phyloP scores from a whole-genome alignment of 352 stramenopile genomes.

The Pythium angustatum region DNA sequence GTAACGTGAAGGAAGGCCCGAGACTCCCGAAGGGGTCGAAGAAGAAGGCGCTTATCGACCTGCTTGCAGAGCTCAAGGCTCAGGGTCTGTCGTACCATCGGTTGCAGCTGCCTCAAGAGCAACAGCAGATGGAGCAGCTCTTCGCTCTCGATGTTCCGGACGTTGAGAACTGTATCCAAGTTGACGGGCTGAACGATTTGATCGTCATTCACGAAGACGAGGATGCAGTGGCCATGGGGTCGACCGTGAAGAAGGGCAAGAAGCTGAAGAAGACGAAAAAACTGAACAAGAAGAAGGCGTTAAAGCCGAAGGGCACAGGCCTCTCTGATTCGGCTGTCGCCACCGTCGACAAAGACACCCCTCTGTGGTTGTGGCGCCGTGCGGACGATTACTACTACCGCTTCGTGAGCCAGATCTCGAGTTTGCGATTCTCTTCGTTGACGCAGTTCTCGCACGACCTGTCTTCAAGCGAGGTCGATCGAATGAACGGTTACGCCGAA shows the following conservation, averaged over 20 bases:
- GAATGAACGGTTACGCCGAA: constrained; percentile 89
- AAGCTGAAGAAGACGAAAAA: constrained; percentile 42
- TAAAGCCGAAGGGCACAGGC: constrained; percentile 1
- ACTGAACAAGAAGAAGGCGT: constrained; percentile 14
- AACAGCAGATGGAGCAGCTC: constrained; percentile 79
- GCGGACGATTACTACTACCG: constrained; percentile 91
- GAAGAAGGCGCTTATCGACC: constrained; percentile 96
- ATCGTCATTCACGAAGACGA: constrained; percentile 37
- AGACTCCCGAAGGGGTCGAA: constrained; percentile 95
- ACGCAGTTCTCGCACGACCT: constrained; percentile 88
- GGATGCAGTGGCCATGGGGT: constrained; percentile 10
- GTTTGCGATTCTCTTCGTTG: constrained; percentile 74
- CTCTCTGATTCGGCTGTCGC: background rate
- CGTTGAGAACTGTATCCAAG: constrained; percentile 78
- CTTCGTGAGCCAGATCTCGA: constrained; percentile 76
- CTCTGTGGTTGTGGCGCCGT: constrained; percentile 79
- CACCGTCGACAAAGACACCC: constrained; percentile 49
- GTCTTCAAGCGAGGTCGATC: constrained; percentile 74
- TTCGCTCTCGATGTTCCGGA: constrained; percentile 84
- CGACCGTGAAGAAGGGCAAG: constrained; percentile 27
- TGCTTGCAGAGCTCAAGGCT: constrained; percentile 89
- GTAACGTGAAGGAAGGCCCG: constrained; percentile 65
- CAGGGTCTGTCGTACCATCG: constrained; percentile 84
- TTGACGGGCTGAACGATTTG: constrained; percentile 63
- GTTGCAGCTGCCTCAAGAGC: constrained; percentile 66